Evolutionary conservation across 179 eudicot species (phyloP).

Genomic region (Silene noctiflora): DNA sequence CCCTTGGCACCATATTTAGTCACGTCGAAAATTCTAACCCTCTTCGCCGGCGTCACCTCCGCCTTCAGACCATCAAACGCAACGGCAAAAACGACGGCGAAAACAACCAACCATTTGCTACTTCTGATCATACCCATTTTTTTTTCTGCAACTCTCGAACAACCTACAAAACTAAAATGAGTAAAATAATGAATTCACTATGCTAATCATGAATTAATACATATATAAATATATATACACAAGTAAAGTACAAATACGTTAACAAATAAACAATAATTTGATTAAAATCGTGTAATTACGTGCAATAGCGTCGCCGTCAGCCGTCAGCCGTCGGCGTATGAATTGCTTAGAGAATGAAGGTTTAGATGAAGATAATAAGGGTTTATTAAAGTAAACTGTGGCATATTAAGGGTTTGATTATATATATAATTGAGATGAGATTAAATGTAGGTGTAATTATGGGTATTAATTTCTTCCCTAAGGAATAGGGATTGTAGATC

Average conservation of each 20-base stretch:
- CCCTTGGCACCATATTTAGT: conserved; percentile 22
- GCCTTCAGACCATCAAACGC: not conserved
- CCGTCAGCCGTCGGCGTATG: not conserved
- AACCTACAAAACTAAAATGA: conserved; percentile 8
- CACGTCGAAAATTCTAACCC: conserved; percentile 3
- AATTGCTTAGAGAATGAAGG: not conserved
- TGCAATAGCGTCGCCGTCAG: conserved; percentile 2
- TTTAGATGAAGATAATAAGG: not conserved
- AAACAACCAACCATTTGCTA: not conserved
- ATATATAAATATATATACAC: not conserved
- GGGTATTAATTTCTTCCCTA: not conserved
- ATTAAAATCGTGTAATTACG: not conserved
- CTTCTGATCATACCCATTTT: not conserved
- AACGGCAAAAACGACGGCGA: not conserved
- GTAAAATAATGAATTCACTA: too few relatives aligned
- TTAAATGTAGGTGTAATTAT: too few relatives aligned
- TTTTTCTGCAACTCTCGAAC: not conserved
- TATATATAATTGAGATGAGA: not conserved
- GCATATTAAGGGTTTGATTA: not conserved
- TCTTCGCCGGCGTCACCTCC: not conserved
- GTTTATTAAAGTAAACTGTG: not conserved
- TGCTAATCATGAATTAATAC: not conserved
- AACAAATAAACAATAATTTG: not conserved
- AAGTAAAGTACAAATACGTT: not conserved
- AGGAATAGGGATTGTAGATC: not conserved